Evolutionary conservation across 140 eudicot genomes (phyloP).

Genomic region (Oenanthe javanica): DNA sequence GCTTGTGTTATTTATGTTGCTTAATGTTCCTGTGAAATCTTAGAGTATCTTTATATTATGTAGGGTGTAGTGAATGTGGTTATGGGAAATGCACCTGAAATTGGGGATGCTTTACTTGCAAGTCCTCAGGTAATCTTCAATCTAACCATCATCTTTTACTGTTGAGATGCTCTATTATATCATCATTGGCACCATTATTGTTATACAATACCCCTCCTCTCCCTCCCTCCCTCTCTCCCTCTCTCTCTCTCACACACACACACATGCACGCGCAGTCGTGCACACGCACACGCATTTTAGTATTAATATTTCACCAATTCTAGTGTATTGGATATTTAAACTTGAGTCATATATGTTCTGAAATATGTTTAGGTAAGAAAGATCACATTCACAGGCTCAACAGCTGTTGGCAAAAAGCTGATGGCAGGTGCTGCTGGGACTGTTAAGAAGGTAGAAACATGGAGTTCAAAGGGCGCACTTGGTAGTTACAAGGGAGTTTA

Average conservation of each 20-base stretch:
- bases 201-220: not conserved
- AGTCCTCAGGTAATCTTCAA: constrained; percentile 47
- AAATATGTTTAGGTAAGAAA: constrained; percentile 54
- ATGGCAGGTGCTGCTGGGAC: constrained; percentile 92
- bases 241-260: not conserved
- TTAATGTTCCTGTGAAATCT: not conserved
- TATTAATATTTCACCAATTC: not conserved
- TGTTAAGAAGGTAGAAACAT: constrained; percentile 58
- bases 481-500: not conserved
- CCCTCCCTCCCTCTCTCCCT: too few species aligned
- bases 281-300: not conserved
- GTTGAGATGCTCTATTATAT: not conserved
- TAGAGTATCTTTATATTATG: constrained; percentile 3
- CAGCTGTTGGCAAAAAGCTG: constrained; percentile 80
- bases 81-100: constrained; percentile 82
- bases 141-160: not conserved
- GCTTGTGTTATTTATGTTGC: not conserved
- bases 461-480: not conserved
- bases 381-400: constrained; percentile 93
- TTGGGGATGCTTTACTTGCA: constrained; percentile 57
- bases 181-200: not conserved
- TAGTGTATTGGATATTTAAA: constrained; percentile 7
- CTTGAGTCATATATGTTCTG: not conserved
- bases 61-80: constrained; percentile 93
- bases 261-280: too few species aligned